Evolutionary conservation across 2,329 filamentous ascomycete species (phyloP), one percentile per base, ranked within the genome.

Genomic region (Phoma herbarum): DNA sequence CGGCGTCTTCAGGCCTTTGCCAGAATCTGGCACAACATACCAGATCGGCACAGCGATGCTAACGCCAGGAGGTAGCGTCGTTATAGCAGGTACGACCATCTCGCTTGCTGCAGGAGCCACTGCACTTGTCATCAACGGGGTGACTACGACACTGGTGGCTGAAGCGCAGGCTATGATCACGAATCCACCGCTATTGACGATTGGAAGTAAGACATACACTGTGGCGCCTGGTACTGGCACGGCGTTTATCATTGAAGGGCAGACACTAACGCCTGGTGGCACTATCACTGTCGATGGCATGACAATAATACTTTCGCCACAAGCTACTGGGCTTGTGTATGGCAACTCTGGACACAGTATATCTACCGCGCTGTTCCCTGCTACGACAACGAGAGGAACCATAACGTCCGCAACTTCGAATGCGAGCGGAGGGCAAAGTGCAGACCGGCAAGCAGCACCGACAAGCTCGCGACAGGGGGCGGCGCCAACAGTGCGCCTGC

Each of bases 191-290:
- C 66, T 74, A 53, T 62, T 7, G 70, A 76, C 72, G 9, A 64
- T 78, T n/a, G 74, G 67, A 10, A 62, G 64, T 10, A 52, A 66
- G 4, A 76, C 70, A 1, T 75, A 6, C 2, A 77, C 72, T 1
- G 73, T 79, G 37, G 80, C 77, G 2, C 76, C 77, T 1, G 81
- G 82, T 60, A 79, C 79, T 28, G 79, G 79, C 2, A 81, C 79
- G 1, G 78, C 80, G 31, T 82, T 79, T 66, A 75, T 76, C 42
- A 65, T 83, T 4, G 74, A 60, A 1, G 79, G 77, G 7, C 69
- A 76, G 45, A 77, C 70, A 1, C 62, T 79, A 12, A 75, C 72
- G 1, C 69, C 76, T 18, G 77, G 80, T 10, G 80, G 78, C 1
- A 71, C 72, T 4, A 78, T 72, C 1, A 75, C 74, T 0, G 58